Base-by-base conservation (phyloP, 2,329 filamentous ascomycete species). In the Penicillium sp. region DNA sequence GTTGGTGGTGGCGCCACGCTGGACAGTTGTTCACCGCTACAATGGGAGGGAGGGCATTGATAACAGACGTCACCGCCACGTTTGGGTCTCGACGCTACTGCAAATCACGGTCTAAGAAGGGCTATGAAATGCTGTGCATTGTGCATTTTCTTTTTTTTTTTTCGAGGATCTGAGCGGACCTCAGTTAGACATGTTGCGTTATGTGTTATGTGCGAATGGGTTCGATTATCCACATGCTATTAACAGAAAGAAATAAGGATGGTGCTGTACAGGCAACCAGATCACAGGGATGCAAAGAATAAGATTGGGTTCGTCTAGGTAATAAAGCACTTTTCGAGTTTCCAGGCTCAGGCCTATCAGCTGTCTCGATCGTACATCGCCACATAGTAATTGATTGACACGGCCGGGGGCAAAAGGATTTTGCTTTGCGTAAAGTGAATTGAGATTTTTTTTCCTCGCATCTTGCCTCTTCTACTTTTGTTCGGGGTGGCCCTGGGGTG, bases 31-130 rank as follows among this genome's bases (percentile, higher is more conserved):
- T 59, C 59, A 61, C 59, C 59, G 59, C 59, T 60, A 61, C 56
- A 57, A 41, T 42, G 15, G 3, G 20, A 3, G 15, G 15, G 9
- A 10, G n/a, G n/a, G n/a, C n/a, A 20, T 37, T 18, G 9, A 37
- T 32, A 40, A 25, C 46, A 50, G 37, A 55, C 54, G 55, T 57
- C 54, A 61, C 59, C 59, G 59, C 57, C 57, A 61, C 52, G 51
- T 59, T 60, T 50, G 45, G 57, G 43, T 41, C 42, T 25, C 40
- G 20, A 24, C 57, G 51, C 57, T 61, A 61, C 50, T 60, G 59
- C 55, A 61, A 46, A 53, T 55, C 49, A 38, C 29, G 44, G 18
- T 13, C 31, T 37, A 23, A 44, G 32, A 25, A 9, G 33, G 25
- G 29, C 40, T 33, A 48, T 50, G 46, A 52, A 46, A 47, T 54